Base-by-base conservation (phyloP, 495 filamentous ascomycete genomes). In the Bombardia bombarda region DNA sequence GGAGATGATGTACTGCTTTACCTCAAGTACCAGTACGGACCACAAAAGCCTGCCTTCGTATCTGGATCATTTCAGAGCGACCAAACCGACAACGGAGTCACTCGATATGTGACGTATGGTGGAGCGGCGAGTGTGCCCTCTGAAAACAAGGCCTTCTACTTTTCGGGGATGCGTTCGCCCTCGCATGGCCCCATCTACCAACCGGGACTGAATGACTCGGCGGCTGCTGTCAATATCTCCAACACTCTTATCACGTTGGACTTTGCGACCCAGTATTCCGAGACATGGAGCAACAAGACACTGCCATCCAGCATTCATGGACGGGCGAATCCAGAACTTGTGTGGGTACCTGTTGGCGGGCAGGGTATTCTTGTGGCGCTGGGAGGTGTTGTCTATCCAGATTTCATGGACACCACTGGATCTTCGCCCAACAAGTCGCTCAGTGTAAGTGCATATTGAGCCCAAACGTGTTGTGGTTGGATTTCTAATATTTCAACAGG, bases 71-170 rank as follows among this genome's bases (percentile, higher is more conserved):
- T 56, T 20, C 34, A 54, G 7, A 49, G 50, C 6, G 14, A 51
- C 5, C 63, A 82, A 0, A 54, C 73, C 14, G 7, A 0, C 32
- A 10, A 49, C 7, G 56, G 52, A 20, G 44, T 85, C 25, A 86
- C 78, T 3, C 68, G 74, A 28, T 86, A 80, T 53, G 54, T 88
- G 32, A 75, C 81, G 4, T 75, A 73, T 46, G 84, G 83, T 9
- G 83, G 72, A 1, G 72, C 68, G 1, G 79, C 72, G 7, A 82
- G 70, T 10, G 78, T 75, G 4, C 82, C 83, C 0, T 85, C 82
- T 7, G 83, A 88, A 58, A 82, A 87, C 46, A 69, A 75, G 40
- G 82, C 75, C 0, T 88, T 80, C 65, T 84, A 86, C 51, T 84
- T 88, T 50, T 73, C 77, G 3, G 84, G 84, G 0, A 66, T 78